phyloP scores from a whole-genome alignment of 306 rosid species.

The Ochetophila trinervis region DNA sequence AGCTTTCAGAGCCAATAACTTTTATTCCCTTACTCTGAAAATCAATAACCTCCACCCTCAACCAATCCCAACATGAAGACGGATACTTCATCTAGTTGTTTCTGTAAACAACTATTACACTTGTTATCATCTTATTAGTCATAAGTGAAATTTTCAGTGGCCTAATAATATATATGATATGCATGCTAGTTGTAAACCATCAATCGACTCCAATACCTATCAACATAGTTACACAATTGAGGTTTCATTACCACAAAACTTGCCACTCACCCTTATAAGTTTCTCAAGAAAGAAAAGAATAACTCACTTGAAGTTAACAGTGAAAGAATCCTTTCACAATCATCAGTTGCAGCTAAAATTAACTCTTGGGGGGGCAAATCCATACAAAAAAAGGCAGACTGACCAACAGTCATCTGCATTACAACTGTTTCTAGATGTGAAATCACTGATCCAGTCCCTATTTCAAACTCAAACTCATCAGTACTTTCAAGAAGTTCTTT shows the following conservation, averaged over 20 bases:
- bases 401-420: conserved; percentile 73
- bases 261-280: not conserved
- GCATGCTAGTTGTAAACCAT: too few species aligned
- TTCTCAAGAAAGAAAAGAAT: conserved; percentile 32
- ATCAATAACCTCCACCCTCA: not conserved
- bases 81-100: conserved; percentile 9
- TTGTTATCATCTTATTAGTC: not conserved
- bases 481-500: conserved; percentile 63
- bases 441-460: conserved; percentile 65
- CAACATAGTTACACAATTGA: not conserved
- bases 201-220: not conserved
- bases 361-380: conserved; percentile 54
- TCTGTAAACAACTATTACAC: not conserved
- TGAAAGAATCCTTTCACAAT: conserved; percentile 46
- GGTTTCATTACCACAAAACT: conserved; percentile 6
- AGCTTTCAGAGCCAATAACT: not conserved
- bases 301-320: conserved; percentile 75
- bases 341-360: conserved; percentile 65
- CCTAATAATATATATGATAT: too few species aligned
- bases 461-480: conserved; percentile 86
- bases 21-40: not conserved
- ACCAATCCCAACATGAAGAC: not conserved
- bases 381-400: conserved; percentile 55
- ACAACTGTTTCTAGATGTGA: conserved; percentile 65
- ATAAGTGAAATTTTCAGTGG: not conserved